Conservation (phyloP, 164 flowering plant genomes). For the Litsea cubeba region DNA sequence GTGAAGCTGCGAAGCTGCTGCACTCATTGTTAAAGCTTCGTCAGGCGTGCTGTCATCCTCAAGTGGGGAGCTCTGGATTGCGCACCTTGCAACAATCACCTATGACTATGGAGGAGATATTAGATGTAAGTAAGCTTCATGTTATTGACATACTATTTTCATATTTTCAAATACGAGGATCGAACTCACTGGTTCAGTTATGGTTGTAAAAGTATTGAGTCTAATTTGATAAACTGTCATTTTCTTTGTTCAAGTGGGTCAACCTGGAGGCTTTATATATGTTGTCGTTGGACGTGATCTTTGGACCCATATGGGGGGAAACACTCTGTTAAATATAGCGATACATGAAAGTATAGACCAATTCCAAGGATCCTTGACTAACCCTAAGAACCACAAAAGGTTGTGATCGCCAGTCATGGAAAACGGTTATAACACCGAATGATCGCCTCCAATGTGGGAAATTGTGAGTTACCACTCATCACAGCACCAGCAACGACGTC, state of each 20-base stretch:
- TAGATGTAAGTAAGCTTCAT: slow-evolving; percentile 52
- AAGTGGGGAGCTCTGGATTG: slow-evolving; percentile 94
- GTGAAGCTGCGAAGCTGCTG: slow-evolving; percentile 77
- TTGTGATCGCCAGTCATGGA: too few relatives aligned
- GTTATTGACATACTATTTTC: too few relatives aligned
- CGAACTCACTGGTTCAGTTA: neutral
- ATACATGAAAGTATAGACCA: too few relatives aligned
- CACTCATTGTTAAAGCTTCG: slow-evolving; percentile 93
- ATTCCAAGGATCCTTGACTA: too few relatives aligned
- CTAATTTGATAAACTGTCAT: neutral
- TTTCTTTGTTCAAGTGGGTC: neutral
- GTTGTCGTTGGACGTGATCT: neutral
- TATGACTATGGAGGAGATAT: slow-evolving; percentile 94
- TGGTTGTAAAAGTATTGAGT: neutral
- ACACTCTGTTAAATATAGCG: too few relatives aligned
- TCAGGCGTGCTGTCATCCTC: slow-evolving; percentile 99
- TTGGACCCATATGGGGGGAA: too few relatives aligned
- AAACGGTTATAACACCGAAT: too few relatives aligned
- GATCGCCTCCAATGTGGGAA: too few relatives aligned
- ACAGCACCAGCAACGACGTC: too few relatives aligned
- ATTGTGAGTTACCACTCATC: too few relatives aligned
- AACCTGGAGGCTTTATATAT: too few relatives aligned
- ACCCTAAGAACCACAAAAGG: too few relatives aligned
- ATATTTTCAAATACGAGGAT: neutral
- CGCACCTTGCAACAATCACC: slow-evolving; percentile 90